These are phyloP conservation scores for Diaporthe ampelina DNA, from an alignment of 2,329 filamentous ascomycete genomes.

Conservation along the genomic window DNA sequence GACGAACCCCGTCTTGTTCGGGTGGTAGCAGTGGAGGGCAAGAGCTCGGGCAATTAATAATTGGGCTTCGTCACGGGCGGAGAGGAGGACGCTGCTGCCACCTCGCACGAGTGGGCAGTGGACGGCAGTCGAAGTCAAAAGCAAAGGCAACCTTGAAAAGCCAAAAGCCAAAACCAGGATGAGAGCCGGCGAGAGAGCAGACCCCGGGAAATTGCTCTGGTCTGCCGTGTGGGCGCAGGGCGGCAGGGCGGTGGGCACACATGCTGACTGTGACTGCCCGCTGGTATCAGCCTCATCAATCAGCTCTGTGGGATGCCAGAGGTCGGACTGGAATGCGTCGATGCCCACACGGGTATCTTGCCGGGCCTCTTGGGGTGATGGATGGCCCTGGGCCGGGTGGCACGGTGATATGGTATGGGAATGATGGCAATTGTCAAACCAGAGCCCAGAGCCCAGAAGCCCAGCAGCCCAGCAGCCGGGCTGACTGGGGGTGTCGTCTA, in stretches of 20 bases:
- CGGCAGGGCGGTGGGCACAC: not conserved
- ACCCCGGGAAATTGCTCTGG: constrained; percentile 25
- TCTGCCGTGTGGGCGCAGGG: not conserved
- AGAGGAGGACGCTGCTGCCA: not conserved
- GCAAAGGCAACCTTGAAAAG: constrained; percentile 28
- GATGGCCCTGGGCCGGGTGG: not conserved
- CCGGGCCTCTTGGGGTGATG: not conserved
- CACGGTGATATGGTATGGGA: not conserved
- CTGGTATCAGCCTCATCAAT: constrained; percentile 18
- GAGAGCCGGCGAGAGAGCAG: not conserved
- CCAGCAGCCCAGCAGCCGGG: too few species aligned
- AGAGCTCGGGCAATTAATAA: constrained; percentile 21
- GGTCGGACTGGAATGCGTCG: not conserved
- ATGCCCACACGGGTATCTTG: not conserved
- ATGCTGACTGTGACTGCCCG: constrained; percentile 8
- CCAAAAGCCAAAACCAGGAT: constrained; percentile 27
- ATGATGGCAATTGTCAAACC: not conserved
- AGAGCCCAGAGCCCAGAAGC: not conserved
- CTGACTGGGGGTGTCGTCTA: not conserved
- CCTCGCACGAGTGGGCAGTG: constrained; percentile 1
- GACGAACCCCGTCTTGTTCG: constrained; percentile 15
- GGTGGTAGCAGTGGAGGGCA: not conserved
- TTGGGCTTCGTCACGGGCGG: not conserved
- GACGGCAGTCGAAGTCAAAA: constrained; percentile 28
- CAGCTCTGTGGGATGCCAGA: too few species aligned